Evolutionary conservation across 31 red algal genomes (phyloP).

Genomic region (Porphyra umbilicalis): DNA sequence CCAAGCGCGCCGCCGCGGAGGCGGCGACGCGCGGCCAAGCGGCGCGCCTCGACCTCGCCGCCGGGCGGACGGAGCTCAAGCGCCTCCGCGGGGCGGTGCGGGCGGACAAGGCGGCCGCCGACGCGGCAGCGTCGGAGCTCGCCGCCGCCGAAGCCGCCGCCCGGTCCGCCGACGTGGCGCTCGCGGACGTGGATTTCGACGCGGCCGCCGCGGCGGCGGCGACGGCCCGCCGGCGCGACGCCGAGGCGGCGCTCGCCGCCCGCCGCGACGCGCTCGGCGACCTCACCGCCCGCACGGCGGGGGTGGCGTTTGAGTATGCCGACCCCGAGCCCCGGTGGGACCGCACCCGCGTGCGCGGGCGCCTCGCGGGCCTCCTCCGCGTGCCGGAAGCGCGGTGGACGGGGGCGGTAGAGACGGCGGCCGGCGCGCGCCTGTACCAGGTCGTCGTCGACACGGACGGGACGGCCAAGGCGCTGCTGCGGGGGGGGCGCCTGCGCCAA

Average conservation of each 20-base stretch:
- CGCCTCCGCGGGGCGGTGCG: constrained; percentile 36
- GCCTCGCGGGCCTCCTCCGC: constrained; percentile 69
- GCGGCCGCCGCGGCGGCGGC: constrained; percentile 35
- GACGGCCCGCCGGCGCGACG: constrained; percentile 21
- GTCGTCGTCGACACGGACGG: constrained; percentile 95
- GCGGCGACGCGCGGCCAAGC: constrained; percentile 62
- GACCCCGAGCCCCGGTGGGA: constrained; percentile 70
- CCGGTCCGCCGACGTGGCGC: constrained; percentile 58
- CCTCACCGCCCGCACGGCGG: constrained; percentile 48
- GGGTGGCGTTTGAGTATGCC: constrained; percentile 79
- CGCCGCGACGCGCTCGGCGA: constrained; percentile 57
- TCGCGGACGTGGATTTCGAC: constrained; percentile 96
- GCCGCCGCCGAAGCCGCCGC: constrained; percentile 65
- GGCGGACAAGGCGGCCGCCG: constrained; percentile 37
- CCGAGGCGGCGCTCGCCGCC: constrained; percentile 23
- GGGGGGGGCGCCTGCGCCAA: constrained; percentile 43
- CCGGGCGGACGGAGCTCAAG: constrained; percentile 35
- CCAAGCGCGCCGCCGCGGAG: constrained; percentile 29
- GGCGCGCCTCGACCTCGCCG: constrained; percentile 35
- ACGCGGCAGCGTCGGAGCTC: constrained; percentile 48
- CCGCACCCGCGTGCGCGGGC: constrained; percentile 68
- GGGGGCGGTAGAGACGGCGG: constrained; percentile 84
- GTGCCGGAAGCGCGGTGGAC: constrained; percentile 59
- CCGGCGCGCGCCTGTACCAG: constrained; percentile 76
- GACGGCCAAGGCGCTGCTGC: constrained; percentile 79